phyloP scores from a whole-genome alignment of 2,329 filamentous ascomycete genomes.

The Periconia sp. region DNA sequence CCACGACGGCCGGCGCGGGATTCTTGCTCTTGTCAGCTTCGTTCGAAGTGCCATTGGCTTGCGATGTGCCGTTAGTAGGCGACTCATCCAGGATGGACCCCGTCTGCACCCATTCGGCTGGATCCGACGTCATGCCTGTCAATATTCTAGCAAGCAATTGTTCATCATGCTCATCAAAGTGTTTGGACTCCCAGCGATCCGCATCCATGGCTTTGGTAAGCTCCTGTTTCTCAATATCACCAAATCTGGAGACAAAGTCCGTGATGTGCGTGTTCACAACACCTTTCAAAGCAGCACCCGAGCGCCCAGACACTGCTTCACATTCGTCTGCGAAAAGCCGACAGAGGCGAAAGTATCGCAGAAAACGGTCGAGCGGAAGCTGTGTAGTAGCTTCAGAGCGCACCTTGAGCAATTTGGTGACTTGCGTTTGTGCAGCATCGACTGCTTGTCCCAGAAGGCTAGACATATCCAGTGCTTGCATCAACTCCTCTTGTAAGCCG shows the following conservation, averaged over 20 bases:
- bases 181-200: conserved; percentile 77
- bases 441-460: conserved; percentile 79
- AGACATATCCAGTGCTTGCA: conserved; percentile 74
- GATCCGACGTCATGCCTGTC: conserved; percentile 70
- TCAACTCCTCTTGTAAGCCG: conserved; percentile 69
- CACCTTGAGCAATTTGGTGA: conserved; percentile 76
- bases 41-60: conserved; percentile 35
- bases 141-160: conserved; percentile 66
- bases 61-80: conserved; percentile 24
- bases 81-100: conserved; percentile 44
- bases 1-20: conserved; percentile 67
- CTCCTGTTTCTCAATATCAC: conserved; percentile 71
- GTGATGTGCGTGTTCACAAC: conserved; percentile 81
- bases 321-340: conserved; percentile 84
- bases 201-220: conserved; percentile 77
- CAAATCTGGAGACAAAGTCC: conserved; percentile 73
- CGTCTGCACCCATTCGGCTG: conserved; percentile 64
- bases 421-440: conserved; percentile 72
- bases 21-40: conserved; percentile 49
- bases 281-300: conserved; percentile 73
- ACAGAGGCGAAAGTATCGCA: conserved; percentile 82
- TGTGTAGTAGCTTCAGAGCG: conserved; percentile 72
- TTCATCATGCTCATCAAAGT: conserved; percentile 67
- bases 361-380: conserved; percentile 68
- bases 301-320: conserved; percentile 78